Evolutionary conservation across 192 early-diverging fungal genomes (phyloP).

Genomic region (Backusella tarrabulga): DNA sequence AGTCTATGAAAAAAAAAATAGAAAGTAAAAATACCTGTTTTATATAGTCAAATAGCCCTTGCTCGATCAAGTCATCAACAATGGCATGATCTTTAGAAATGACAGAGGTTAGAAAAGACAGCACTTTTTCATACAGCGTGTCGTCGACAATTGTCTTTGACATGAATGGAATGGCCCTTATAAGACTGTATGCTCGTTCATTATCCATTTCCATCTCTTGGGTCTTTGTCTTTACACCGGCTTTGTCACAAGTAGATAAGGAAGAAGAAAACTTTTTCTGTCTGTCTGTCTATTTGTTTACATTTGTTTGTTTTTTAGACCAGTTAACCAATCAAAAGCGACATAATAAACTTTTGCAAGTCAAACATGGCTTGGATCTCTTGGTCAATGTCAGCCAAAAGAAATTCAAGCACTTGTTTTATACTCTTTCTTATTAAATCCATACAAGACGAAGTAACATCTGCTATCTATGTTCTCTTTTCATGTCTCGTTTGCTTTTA

Average conservation of each 20-base stretch:
- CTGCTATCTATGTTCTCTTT: no score
- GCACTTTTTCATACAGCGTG: conserved; percentile 73
- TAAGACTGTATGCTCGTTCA: conserved; percentile 42
- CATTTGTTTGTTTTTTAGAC: background rate
- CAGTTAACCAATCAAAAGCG: no score
- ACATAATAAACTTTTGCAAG: no score
- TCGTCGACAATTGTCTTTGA: conserved; percentile 73
- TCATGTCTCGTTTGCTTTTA: no score
- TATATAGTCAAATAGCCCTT: background rate
- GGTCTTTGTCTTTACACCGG: no score
- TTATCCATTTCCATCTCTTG: conserved; percentile 1
- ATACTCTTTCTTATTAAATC: no score
- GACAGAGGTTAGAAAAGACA: conserved; percentile 36
- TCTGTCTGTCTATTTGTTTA: background rate
- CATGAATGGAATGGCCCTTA: conserved; percentile 63
- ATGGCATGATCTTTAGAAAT: conserved; percentile 28
- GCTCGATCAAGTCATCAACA: background rate
- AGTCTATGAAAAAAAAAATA: background rate
- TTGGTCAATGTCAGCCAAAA: no score
- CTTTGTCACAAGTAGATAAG: background rate
- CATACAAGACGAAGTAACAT: no score
- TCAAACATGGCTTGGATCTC: no score
- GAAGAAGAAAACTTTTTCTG: background rate
- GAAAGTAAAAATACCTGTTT: background rate
- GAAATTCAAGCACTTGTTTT: no score